phyloP scores from a whole-genome alignment of 2,329 filamentous ascomycete genomes.

The Plenodomus biglobosus region DNA sequence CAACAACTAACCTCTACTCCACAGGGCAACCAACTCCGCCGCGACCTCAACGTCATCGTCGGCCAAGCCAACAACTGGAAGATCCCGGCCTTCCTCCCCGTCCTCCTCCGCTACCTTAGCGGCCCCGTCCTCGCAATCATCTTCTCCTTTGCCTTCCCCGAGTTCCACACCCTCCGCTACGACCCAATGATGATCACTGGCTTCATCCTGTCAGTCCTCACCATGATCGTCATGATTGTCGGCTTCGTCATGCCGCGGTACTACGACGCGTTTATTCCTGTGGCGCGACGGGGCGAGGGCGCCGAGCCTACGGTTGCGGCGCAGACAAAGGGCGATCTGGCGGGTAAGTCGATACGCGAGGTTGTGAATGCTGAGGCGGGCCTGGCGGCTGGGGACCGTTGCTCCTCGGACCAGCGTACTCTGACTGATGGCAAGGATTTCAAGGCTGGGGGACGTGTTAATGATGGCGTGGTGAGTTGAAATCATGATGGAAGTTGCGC shows the following conservation, averaged over 20 bases:
- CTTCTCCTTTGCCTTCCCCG: slow-evolving; percentile 40
- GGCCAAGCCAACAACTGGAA: slow-evolving; percentile 59
- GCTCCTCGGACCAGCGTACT: slow-evolving; percentile 5
- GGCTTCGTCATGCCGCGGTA: slow-evolving; percentile 58
- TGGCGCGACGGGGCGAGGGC: slow-evolving; percentile 51
- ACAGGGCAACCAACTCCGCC: slow-evolving; percentile 51
- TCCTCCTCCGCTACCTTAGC: slow-evolving; percentile 45
- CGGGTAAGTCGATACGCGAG: slow-evolving; percentile 17
- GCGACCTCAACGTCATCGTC: slow-evolving; percentile 58
- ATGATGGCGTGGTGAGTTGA: neutral
- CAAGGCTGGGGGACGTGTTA: neutral
- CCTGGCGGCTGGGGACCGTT: slow-evolving; percentile 1
- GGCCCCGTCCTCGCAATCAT: slow-evolving; percentile 40
- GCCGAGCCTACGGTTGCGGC: slow-evolving; percentile 36
- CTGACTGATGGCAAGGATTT: slow-evolving; percentile 4
- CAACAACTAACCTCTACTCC: neutral
- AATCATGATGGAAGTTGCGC: too few species aligned
- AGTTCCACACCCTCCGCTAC: slow-evolving; percentile 34
- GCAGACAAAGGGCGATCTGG: slow-evolving; percentile 31
- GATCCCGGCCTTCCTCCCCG: slow-evolving; percentile 56
- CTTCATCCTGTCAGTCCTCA: slow-evolving; percentile 37
- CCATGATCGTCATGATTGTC: slow-evolving; percentile 50
- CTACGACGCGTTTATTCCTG: slow-evolving; percentile 57
- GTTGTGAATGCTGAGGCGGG: slow-evolving; percentile 12
- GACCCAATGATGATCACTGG: slow-evolving; percentile 43